Evolutionary conservation across 2,329 filamentous ascomycete species (phyloP).

Genomic region (Fusarium begoniae): DNA sequence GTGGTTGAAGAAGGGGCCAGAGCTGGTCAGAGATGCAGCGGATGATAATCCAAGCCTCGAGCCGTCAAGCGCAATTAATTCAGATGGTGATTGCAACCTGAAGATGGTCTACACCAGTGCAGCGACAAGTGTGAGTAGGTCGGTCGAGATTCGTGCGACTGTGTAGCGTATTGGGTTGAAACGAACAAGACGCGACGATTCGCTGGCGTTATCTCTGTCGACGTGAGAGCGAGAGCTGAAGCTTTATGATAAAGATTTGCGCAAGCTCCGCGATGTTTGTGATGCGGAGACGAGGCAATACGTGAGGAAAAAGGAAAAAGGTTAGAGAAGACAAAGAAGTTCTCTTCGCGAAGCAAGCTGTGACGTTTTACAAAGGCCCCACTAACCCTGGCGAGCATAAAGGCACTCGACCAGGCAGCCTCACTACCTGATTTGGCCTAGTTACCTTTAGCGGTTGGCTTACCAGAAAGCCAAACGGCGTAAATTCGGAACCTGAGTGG

Average conservation of each 20-base stretch:
- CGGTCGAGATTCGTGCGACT: slow-evolving; percentile 10
- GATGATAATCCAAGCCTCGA: neutral
- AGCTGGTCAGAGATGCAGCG: neutral
- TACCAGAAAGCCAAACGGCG: neutral
- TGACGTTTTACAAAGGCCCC: slow-evolving; percentile 41
- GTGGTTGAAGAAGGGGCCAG: neutral
- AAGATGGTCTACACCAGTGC: neutral
- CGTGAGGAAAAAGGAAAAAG: neutral
- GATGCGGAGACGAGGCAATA: slow-evolving; percentile 2
- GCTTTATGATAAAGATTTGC: neutral
- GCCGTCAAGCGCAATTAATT: neutral
- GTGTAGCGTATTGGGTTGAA: neutral
- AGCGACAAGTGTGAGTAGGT: slow-evolving; percentile 1
- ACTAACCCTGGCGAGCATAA: slow-evolving; percentile 26
- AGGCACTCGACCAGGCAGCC: slow-evolving; percentile 29
- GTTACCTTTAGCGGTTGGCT: slow-evolving; percentile 15
- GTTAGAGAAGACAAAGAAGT: slow-evolving; percentile 28
- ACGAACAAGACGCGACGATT: slow-evolving; percentile 3
- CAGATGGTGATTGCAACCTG: neutral
- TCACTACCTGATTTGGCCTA: slow-evolving; percentile 11
- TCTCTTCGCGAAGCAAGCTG: slow-evolving; percentile 22
- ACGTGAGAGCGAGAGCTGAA: neutral
- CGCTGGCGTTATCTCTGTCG: neutral
- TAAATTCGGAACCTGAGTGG: slow-evolving; percentile 3
- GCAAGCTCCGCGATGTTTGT: neutral